These are phyloP conservation scores for Botrytis sinoallii DNA, from an alignment of 2,329 filamentous ascomycete genomes.

Conservation along the genomic window DNA sequence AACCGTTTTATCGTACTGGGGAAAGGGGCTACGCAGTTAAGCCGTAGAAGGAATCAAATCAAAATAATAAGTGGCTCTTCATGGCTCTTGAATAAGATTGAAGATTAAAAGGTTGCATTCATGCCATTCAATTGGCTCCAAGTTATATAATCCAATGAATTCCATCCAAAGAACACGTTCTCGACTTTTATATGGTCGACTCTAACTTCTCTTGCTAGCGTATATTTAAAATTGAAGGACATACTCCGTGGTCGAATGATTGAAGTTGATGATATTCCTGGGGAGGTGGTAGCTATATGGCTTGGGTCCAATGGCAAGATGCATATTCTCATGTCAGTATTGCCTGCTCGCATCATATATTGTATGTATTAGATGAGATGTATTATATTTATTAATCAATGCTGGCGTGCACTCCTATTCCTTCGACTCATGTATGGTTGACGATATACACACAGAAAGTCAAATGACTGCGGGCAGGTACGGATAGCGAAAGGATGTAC, in stretches of 20 bases:
- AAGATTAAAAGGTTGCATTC: neutral
- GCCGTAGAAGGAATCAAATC: neutral
- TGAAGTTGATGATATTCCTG: neutral
- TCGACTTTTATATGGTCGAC: neutral
- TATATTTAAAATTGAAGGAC: neutral
- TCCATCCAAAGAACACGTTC: slow-evolving; percentile 9
- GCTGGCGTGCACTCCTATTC: neutral
- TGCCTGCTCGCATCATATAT: neutral
- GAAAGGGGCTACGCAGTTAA: neutral
- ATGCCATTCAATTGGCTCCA: neutral
- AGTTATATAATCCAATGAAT: neutral
- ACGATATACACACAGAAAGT: neutral
- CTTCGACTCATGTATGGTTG: neutral
- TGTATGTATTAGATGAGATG: neutral
- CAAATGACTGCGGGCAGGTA: neutral
- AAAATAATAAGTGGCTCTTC: neutral
- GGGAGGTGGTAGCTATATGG: neutral
- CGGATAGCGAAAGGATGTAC: neutral
- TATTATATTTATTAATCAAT: neutral
- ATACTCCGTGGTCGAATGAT: neutral
- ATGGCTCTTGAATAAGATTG: slow-evolving; percentile 2
- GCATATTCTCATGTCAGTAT: neutral
- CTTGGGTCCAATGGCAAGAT: neutral
- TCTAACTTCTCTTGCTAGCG: neutral
- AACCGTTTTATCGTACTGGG: neutral